A percentile compares a stretch with the other conserved stretches of the same genome.
Evolutionary conservation across 2,329 filamentous ascomycete species (phyloP).

Genomic region (Chaetomium strumarium): DNA sequence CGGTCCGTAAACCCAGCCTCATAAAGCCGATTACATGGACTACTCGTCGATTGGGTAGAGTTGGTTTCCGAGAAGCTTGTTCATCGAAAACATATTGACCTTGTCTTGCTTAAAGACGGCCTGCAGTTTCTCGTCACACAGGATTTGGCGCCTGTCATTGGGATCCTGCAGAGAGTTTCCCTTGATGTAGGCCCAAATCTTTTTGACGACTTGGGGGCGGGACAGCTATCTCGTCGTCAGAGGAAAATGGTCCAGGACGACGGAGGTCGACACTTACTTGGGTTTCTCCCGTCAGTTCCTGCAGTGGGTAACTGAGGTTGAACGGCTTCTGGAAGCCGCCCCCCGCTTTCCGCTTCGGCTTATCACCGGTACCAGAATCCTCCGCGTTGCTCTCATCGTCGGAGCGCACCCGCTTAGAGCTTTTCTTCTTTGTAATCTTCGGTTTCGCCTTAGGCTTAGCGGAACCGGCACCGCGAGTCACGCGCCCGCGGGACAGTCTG

Average conservation of each 20-base stretch:
- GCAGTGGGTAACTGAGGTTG: slow-evolving; percentile 63
- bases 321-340: slow-evolving; percentile 91
- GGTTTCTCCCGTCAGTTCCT: slow-evolving; percentile 63
- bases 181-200: slow-evolving; percentile 94
- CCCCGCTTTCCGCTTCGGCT: slow-evolving; percentile 75
- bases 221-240: slow-evolving; percentile 58
- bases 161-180: slow-evolving; percentile 83
- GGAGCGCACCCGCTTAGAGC: slow-evolving; percentile 64
- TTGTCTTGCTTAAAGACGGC: slow-evolving; percentile 86
- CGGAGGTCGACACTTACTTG: slow-evolving; percentile 43
- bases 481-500: slow-evolving; percentile 55
- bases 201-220: slow-evolving; percentile 91
- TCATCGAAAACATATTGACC: slow-evolving; percentile 99
- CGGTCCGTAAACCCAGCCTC: slow-evolving; percentile 13
- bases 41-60: slow-evolving; percentile 75
- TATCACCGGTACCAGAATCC: slow-evolving; percentile 50
- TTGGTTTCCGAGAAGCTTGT: slow-evolving; percentile 87
- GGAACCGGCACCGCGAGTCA: slow-evolving; percentile 70
- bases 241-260: neutral
- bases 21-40: neutral
- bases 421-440: slow-evolving; percentile 65
- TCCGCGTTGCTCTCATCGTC: slow-evolving; percentile 76
- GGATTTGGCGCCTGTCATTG: slow-evolving; percentile 83
- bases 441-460: slow-evolving; percentile 57
- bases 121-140: slow-evolving; percentile 86